These are phyloP conservation scores for Otatea glauca DNA, from an alignment of 176 grass and related monocot genomes.

Conservation along the genomic window DNA sequence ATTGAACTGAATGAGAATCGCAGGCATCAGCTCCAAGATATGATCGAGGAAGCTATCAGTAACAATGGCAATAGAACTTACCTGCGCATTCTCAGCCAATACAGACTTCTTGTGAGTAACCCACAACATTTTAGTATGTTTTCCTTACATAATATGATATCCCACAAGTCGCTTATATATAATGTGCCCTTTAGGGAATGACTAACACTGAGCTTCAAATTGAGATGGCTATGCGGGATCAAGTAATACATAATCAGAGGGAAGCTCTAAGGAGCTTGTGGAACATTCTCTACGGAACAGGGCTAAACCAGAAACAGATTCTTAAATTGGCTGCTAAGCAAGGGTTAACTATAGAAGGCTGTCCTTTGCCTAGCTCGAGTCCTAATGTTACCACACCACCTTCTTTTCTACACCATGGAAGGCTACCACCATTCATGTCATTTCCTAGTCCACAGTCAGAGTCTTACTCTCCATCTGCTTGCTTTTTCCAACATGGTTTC, in stretches of 20 bases:
- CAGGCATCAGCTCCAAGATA: constrained; percentile 78
- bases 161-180: constrained; percentile 24
- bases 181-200: constrained; percentile 62
- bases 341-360: constrained; percentile 85
- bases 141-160: constrained; percentile 27
- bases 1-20: constrained; percentile 86
- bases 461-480: constrained; percentile 54
- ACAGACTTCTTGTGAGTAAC: constrained; percentile 95
- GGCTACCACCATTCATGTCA: constrained; percentile 51
- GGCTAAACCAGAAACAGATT: constrained; percentile 92
- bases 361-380: constrained; percentile 56
- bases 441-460: constrained; percentile 50
- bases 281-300: constrained; percentile 87
- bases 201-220: constrained; percentile 92
- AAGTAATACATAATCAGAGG: constrained; percentile 98
- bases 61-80: constrained; percentile 96
- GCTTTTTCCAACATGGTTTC: constrained; percentile 85
- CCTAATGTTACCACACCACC: constrained; percentile 38
- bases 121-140: background rate
- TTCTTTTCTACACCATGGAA: constrained; percentile 41
- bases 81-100: constrained; percentile 95
- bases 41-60: constrained; percentile 93
- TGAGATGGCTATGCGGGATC: constrained; percentile 98
- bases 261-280: constrained; percentile 80
- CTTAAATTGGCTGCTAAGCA: constrained; percentile 80